phyloP scores from a whole-genome alignment of 306 rosid genomes.

The Trifolium pratense region DNA sequence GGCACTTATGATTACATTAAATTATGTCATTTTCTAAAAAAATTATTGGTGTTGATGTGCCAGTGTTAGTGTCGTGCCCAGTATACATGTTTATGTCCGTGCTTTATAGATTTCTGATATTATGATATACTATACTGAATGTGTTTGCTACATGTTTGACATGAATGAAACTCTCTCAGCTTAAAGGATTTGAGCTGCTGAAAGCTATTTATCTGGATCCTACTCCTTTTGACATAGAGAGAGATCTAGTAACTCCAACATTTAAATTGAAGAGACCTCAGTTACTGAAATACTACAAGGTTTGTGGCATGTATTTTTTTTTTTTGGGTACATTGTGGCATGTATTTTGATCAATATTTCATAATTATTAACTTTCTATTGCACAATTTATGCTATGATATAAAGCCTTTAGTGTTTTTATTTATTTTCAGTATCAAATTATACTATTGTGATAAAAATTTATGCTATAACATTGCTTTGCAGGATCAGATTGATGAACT shows the following conservation, averaged over 20 bases:
- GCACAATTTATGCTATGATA: neutral
- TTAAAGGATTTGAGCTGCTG: conserved; percentile 87
- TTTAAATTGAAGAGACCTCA: conserved; percentile 91
- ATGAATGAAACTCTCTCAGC: conserved; percentile 53
- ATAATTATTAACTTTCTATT: neutral
- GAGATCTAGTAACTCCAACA: conserved; percentile 91
- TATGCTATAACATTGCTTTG: conserved; percentile 25
- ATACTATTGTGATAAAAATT: too few species aligned
- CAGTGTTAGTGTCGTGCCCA: too few species aligned
- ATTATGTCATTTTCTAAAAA: too few species aligned
- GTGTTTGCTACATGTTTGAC: conserved; percentile 44
- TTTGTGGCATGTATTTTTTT: conserved; percentile 30
- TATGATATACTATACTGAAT: conserved; percentile 26
- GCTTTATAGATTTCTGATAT: too few species aligned
- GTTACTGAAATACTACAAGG: conserved; percentile 76
- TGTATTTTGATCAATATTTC: conserved; percentile 5
- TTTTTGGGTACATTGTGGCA: too few species aligned
- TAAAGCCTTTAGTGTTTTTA: neutral
- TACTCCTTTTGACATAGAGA: conserved; percentile 80
- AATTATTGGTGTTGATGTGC: too few species aligned
- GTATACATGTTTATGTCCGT: too few species aligned
- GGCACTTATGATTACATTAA: too few species aligned
- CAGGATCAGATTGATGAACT: conserved; percentile 72
- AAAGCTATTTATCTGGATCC: conserved; percentile 88
- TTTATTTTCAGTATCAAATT: too few species aligned